Conservation (phyloP, 106 monocot species). For the Cymbidium sinense region DNA sequence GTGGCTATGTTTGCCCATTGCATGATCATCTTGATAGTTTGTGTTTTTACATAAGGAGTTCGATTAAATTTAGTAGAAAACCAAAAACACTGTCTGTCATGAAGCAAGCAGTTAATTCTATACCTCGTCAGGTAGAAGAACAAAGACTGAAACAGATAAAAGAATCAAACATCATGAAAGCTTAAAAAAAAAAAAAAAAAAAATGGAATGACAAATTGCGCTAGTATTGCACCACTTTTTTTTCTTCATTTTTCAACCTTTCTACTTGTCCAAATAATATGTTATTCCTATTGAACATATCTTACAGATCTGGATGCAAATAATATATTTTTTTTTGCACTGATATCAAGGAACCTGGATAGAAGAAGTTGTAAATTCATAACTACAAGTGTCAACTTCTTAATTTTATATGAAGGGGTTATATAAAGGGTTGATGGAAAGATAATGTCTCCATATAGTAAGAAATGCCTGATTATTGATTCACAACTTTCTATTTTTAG, state of each 20-base stretch:
- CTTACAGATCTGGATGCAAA: too few relatives aligned
- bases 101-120: too few relatives aligned
- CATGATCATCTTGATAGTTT: background rate
- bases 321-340: background rate
- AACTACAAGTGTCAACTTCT: too few relatives aligned
- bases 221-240: background rate
- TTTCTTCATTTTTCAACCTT: background rate
- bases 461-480: too few relatives aligned
- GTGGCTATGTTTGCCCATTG: background rate
- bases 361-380: background rate
- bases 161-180: background rate
- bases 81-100: too few relatives aligned
- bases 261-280: background rate
- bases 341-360: background rate
- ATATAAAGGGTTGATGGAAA: too few relatives aligned
- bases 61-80: background rate
- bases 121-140: too few relatives aligned
- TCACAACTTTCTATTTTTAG: too few relatives aligned
- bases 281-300: background rate
- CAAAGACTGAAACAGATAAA: background rate
- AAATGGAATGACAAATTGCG: background rate
- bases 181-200: background rate
- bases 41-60: background rate
- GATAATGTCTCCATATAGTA: too few relatives aligned
- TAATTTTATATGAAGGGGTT: too few relatives aligned